phyloP scores from a whole-genome alignment of 345 rosid genomes.

The Nasturtium officinale region DNA sequence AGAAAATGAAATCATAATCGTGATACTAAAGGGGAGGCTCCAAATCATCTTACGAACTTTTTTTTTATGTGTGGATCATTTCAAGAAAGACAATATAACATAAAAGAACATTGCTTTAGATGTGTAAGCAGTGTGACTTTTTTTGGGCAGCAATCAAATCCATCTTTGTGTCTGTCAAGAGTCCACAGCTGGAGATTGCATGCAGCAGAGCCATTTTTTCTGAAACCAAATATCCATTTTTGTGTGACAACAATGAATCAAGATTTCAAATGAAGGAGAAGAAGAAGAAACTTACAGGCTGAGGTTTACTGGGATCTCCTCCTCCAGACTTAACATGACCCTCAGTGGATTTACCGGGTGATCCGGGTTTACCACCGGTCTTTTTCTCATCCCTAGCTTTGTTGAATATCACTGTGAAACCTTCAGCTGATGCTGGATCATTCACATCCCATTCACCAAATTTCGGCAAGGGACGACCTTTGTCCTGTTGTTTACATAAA shows the following conservation, averaged over 20 bases:
- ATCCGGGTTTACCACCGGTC: constrained; percentile 69
- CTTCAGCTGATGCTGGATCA: constrained; percentile 98
- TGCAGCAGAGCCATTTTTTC: constrained; percentile 97
- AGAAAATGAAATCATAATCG: constrained; percentile 44
- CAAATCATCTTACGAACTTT: constrained; percentile 49
- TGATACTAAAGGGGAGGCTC: constrained; percentile 47
- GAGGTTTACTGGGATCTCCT: constrained; percentile 70
- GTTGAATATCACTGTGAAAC: constrained; percentile 92
- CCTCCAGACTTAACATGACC: constrained; percentile 56
- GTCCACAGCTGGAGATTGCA: constrained; percentile 64
- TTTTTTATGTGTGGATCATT: constrained; percentile 4
- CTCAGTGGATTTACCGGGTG: constrained; percentile 63
- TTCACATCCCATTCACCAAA: constrained; percentile 99
- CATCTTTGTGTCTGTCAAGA: constrained; percentile 52
- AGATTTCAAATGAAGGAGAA: neutral
- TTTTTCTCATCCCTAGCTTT: constrained; percentile 97
- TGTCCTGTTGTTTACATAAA: constrained; percentile 54
- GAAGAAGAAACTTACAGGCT: constrained; percentile 60
- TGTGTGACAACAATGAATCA: constrained; percentile 9
- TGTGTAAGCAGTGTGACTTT: constrained; percentile 44
- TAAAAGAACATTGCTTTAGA: constrained; percentile 45
- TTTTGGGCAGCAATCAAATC: constrained; percentile 23
- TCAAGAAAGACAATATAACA: constrained; percentile 47
- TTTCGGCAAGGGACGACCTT: constrained; percentile 83
- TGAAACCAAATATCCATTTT: constrained; percentile 38